Percentiles rank a stretch among this genome's conserved stretches.
These are phyloP conservation scores for Fusarium fracticaudum DNA, from an alignment of 2,329 filamentous ascomycete genomes.

Conservation along the genomic window DNA sequence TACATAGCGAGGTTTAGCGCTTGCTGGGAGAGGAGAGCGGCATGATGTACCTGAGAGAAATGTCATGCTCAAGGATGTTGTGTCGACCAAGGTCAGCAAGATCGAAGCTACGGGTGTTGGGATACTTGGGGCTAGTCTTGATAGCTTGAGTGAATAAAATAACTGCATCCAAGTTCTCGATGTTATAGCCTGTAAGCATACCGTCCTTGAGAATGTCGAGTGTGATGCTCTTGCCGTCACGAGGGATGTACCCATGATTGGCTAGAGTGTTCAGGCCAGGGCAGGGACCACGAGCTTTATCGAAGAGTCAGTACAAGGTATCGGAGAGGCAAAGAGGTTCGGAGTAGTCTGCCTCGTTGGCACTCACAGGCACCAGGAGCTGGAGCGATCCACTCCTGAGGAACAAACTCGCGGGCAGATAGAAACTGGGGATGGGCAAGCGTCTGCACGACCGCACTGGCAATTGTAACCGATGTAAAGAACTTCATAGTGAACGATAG, in stretches of 20 bases:
- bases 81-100: background rate
- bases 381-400: conserved; percentile 3
- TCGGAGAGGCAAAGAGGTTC: too few relatives aligned
- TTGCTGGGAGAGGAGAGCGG: fast-evolving
- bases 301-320: background rate
- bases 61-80: conserved; percentile 4
- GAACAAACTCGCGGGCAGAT: background rate
- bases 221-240: background rate
- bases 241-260: conserved; percentile 9
- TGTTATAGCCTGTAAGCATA: conserved; percentile 3
- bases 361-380: background rate
- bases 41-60: background rate
- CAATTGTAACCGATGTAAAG: background rate
- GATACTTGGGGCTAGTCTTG: conserved; percentile 4
- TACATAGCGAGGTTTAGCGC: background rate
- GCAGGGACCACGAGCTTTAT: conserved; percentile 2
- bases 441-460: fast-evolving
- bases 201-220: background rate
- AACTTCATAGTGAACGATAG: background rate
- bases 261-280: conserved; percentile 4
- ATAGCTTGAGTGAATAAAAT: conserved; percentile 6
- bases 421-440: background rate
- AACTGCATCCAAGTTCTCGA: background rate
- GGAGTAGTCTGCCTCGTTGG: too few relatives aligned
- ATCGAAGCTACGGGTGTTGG: background rate